Conservation (phyloP, 1,139 yeast species). For the Candida sanyaensis region DNA sequence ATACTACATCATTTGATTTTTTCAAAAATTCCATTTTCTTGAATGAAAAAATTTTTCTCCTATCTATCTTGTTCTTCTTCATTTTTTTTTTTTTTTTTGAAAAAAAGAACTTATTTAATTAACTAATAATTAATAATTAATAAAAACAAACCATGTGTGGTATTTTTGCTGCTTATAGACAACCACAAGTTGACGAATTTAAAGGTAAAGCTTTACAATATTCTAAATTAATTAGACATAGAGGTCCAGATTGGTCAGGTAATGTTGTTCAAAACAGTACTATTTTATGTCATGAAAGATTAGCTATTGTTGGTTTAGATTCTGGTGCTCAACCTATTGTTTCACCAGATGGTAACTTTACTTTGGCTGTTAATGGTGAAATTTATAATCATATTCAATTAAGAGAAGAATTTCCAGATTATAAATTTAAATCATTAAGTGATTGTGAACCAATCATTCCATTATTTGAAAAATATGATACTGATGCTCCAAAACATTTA, state of each 20-base stretch:
- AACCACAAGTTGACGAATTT: conserved; percentile 76
- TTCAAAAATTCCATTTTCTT: too few relatives aligned
- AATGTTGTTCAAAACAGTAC: conserved; percentile 77
- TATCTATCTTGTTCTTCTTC: too few relatives aligned
- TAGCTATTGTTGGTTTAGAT: conserved; percentile 93
- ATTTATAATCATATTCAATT: conserved; percentile 93
- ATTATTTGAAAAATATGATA: conserved; percentile 78
- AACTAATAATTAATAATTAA: too few relatives aligned
- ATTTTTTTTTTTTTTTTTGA: too few relatives aligned
- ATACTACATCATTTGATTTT: too few relatives aligned
- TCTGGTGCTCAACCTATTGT: conserved; percentile 98
- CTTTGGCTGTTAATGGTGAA: conserved; percentile 93
- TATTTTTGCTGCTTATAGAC: conserved; percentile 88
- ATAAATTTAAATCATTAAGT: conserved; percentile 79
- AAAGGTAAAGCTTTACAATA: conserved; percentile 86
- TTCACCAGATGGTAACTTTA: conserved; percentile 70
- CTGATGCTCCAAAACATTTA: conserved; percentile 87
- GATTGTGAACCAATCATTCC: conserved; percentile 99
- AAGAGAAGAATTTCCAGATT: conserved; percentile 72
- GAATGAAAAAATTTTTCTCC: too few relatives aligned
- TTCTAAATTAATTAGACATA: conserved; percentile 91
- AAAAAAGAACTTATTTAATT: too few relatives aligned
- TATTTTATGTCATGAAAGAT: conserved; percentile 87
- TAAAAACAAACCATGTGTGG: conserved; percentile 94
- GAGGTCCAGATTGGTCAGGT: conserved; percentile 99